Percentiles rank a stretch among this genome's conserved stretches.
These are phyloP conservation scores for Lignosus rhinocerotis DNA, from an alignment of 1,284 basidiomycete genomes.

Conservation along the genomic window DNA sequence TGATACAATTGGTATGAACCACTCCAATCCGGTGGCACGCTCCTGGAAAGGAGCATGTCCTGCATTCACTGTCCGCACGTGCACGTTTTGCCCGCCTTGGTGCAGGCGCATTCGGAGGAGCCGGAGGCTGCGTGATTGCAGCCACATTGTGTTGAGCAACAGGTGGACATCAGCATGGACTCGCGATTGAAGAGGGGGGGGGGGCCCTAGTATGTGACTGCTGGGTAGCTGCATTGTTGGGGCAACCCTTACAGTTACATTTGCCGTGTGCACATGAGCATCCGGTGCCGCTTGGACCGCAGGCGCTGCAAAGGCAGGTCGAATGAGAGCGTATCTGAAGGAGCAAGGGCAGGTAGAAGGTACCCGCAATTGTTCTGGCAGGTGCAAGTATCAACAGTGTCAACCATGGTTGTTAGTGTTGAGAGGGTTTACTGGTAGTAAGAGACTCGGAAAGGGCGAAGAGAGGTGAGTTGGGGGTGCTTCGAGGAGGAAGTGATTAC, in stretches of 20 bases:
- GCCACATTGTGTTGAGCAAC: background rate
- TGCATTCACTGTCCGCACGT: slow-evolving; percentile 3
- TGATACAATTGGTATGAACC: too few relatives aligned
- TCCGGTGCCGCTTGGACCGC: slow-evolving; percentile 27
- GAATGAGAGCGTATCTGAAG: background rate
- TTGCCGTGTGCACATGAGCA: slow-evolving; percentile 30
- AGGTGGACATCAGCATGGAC: background rate
- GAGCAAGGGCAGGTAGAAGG: background rate
- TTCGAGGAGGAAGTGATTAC: too few relatives aligned
- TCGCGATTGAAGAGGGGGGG: background rate
- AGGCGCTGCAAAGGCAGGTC: slow-evolving; percentile 18
- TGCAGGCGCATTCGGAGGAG: slow-evolving; percentile 8
- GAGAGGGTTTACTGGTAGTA: background rate
- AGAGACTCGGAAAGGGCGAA: background rate
- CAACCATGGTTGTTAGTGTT: slow-evolving; percentile 11
- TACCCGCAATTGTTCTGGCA: slow-evolving; percentile 32
- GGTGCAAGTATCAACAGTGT: slow-evolving; percentile 25
- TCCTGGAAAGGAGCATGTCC: background rate
- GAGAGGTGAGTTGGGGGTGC: background rate
- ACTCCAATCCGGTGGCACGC: too few relatives aligned
- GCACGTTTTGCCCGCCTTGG: slow-evolving; percentile 7
- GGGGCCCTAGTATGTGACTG: background rate
- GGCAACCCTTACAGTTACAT: slow-evolving; percentile 31
- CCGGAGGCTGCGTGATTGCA: slow-evolving; percentile 3
- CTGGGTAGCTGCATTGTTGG: slow-evolving; percentile 21